phyloP scores from a whole-genome alignment of 208 protist genomes.

The Leishmania aethiopica region DNA sequence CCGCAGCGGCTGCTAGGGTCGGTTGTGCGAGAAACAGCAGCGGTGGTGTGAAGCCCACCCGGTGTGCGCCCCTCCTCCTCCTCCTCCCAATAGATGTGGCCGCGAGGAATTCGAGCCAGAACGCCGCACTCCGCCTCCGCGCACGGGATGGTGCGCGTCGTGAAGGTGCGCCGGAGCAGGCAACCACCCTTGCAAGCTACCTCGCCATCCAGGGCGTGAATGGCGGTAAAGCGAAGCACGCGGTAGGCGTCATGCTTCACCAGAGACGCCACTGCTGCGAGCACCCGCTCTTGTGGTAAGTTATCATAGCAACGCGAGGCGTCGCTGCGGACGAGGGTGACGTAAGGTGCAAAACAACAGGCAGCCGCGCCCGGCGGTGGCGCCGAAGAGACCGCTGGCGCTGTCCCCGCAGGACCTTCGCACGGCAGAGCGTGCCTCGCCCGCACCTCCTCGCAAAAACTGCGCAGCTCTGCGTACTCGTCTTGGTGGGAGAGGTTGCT shows the following conservation, averaged over 20 bases:
- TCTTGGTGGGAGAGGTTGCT: conserved; percentile 54
- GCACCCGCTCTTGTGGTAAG: conserved; percentile 62
- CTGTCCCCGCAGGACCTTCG: not conserved
- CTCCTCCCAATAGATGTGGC: conserved; percentile 48
- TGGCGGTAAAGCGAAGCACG: conserved; percentile 25
- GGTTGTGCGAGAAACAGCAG: not conserved
- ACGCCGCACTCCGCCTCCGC: conserved; percentile 21
- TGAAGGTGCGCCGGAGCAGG: conserved; percentile 22
- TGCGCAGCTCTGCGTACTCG: conserved; percentile 72
- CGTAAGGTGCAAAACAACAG: conserved; percentile 1
- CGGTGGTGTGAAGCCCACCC: not conserved
- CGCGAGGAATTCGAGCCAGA: conserved; percentile 43
- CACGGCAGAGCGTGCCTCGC: not conserved
- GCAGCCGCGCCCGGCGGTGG: not conserved
- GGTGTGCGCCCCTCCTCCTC: not conserved
- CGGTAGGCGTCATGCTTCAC: conserved; percentile 57
- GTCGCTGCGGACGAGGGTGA: conserved; percentile 49
- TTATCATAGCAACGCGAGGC: conserved; percentile 71
- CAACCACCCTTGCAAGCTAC: not conserved
- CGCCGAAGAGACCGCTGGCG: not conserved
- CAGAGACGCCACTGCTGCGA: conserved; percentile 37
- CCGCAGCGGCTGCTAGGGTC: not conserved
- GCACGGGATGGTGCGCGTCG: conserved; percentile 28
- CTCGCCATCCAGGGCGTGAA: not conserved
- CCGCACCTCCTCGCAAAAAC: conserved; percentile 46